Percentiles rank a stretch among this genome's conserved stretches.
Evolutionary conservation across 1,139 yeast species (phyloP).

Genomic region (Taiozyma sp.): DNA sequence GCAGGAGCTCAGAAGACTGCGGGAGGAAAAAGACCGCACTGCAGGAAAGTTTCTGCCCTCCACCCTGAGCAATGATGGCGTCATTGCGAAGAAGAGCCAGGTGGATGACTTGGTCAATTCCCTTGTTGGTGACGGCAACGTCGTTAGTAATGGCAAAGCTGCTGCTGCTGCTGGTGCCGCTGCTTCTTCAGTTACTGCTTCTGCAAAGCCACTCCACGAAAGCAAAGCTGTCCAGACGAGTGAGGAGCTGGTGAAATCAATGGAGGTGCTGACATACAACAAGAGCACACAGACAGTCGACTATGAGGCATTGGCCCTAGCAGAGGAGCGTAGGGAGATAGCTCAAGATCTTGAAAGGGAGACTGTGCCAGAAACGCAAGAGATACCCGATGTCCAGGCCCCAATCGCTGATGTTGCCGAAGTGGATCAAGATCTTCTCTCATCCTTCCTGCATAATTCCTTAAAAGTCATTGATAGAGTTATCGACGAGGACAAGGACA

Average conservation of each 20-base stretch:
- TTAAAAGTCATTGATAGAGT: constrained; percentile 37
- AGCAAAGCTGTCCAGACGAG: constrained; percentile 16
- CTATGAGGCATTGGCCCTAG: constrained; percentile 3
- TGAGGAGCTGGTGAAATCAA: not conserved
- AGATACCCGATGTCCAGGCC: not conserved
- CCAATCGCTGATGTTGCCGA: not conserved
- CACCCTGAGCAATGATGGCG: not conserved
- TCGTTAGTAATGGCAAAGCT: not conserved
- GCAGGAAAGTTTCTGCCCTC: not conserved
- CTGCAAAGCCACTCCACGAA: not conserved
- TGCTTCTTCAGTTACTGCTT: not conserved
- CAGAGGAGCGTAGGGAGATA: not conserved
- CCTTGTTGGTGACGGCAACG: constrained; percentile 5
- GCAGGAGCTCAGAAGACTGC: constrained; percentile 23
- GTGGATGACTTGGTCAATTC: constrained; percentile 9
- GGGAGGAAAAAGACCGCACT: constrained; percentile 21
- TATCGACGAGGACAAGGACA: constrained; percentile 32
- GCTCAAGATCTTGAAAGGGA: not conserved
- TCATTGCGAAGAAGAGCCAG: not conserved
- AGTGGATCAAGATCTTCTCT: constrained; percentile 15
- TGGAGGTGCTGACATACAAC: constrained; percentile 12
- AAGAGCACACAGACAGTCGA: constrained; percentile 19
- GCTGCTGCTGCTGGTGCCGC: not conserved
- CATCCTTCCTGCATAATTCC: constrained; percentile 32
- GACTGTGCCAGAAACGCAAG: not conserved